A percentile compares a stretch with the other conserved stretches of the same genome.
Conservation (phyloP, 73 alveolate species). For the Paramecium tetraurelia region DNA sequence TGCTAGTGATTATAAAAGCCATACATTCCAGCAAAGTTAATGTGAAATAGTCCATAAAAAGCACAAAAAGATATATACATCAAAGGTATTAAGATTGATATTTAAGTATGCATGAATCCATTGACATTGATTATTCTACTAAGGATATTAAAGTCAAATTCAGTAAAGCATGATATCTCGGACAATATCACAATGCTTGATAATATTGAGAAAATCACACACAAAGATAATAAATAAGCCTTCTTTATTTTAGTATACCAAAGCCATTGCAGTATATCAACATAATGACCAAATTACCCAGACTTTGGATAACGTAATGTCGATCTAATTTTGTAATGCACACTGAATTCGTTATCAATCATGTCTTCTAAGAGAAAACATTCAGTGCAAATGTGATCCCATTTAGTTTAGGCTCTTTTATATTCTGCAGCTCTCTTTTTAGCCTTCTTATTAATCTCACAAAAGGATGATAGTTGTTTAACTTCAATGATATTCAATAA, state of each 20-base stretch:
- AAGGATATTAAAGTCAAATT: not conserved
- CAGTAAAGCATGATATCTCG: conserved; percentile 33
- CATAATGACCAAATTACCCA: not conserved
- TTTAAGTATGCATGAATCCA: conserved; percentile 2
- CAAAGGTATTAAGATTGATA: not conserved
- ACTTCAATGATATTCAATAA: not conserved
- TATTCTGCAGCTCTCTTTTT: conserved; percentile 48
- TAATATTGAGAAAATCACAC: not conserved
- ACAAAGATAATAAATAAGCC: not conserved
- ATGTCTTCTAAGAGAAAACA: conserved; percentile 17
- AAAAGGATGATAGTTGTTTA: not conserved
- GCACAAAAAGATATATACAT: conserved; percentile 47
- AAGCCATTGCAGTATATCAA: not conserved
- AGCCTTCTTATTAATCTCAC: conserved; percentile 14
- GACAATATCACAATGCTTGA: not conserved
- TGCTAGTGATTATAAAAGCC: conserved; percentile 30
- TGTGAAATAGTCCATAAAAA: conserved; percentile 33
- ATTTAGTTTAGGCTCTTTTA: conserved; percentile 49
- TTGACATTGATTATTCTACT: not conserved
- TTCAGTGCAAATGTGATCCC: conserved; percentile 40
- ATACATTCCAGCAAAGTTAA: conserved; percentile 41
- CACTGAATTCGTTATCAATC: conserved; percentile 1
- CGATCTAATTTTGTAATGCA: conserved; percentile 19
- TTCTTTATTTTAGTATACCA: not conserved
- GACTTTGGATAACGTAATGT: not conserved